These are phyloP conservation scores for Coix lacrymajobi DNA, from an alignment of 176 grass and related monocot species.

Conservation along the genomic window DNA sequence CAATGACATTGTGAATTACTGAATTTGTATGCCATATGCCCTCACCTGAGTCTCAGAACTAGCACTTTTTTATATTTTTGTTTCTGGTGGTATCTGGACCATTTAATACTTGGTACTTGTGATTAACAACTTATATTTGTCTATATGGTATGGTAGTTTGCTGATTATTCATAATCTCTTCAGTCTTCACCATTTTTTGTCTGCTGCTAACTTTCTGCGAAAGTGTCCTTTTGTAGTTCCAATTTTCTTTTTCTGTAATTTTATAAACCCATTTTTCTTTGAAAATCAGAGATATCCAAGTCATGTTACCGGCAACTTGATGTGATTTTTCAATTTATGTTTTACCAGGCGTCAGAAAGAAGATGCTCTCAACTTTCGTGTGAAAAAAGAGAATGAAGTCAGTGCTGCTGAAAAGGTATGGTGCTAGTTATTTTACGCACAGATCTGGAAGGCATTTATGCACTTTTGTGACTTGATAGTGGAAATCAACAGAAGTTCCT, in stretches of 20 bases:
- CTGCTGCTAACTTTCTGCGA: neutral
- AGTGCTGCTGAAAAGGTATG: constrained; percentile 72
- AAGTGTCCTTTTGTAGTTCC: neutral
- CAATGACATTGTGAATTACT: neutral
- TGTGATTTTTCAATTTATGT: constrained; percentile 2
- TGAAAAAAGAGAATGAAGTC: constrained; percentile 90
- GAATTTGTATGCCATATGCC: neutral
- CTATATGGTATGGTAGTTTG: neutral
- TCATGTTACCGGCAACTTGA: neutral
- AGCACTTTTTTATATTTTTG: neutral
- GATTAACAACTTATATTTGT: neutral
- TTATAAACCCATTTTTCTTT: neutral
- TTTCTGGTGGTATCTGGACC: neutral
- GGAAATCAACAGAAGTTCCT: neutral
- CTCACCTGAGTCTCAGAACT: neutral
- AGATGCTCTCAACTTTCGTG: constrained; percentile 91
- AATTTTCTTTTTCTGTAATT: constrained; percentile 19
- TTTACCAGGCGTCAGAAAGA: constrained; percentile 83
- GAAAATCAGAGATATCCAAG: neutral
- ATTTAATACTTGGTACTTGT: neutral
- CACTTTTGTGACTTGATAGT: neutral
- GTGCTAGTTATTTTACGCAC: neutral
- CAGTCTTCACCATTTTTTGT: neutral
- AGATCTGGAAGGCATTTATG: neutral
- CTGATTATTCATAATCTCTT: neutral